Evolutionary conservation across 805 yeast species (phyloP), one percentile per base, ranked within the genome.

Genomic region (Metschnikowia cubensis): DNA sequence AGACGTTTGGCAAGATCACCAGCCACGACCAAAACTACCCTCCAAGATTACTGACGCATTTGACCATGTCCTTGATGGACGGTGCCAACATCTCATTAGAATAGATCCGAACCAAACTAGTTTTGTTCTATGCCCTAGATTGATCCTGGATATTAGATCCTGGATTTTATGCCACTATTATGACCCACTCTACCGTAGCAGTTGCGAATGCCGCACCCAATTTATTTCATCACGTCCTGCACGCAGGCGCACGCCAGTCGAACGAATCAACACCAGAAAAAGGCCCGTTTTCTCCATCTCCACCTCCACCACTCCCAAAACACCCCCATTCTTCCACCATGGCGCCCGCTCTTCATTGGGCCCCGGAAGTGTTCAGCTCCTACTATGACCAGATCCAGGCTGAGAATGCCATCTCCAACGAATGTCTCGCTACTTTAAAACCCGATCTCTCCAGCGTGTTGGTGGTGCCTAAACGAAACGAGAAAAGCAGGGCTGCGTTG

Each of bases 361-460:
- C 54, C 21, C 41, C 35, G 17, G 56, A 49, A 22, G 50, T 49
- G 34, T 58, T 58, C 35, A 37, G 47, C 45, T 51, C 45, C 25
- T 48, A 50, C 51, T 55, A 58, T 49, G 54, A 53, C 42, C 52
- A 56, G 42, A 53, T 58, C 20, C 50, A 49, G 37, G 35, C 36
- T 29, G 42, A 40, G 31, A 31, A 39, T 15, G 17, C 48, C n/a
- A 48, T 53, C 25, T 43, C 52, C 10, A 37, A 47, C 13, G 42
- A 41, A 22, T 29, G 44, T 8, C 37, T 48, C 36, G 38, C 47
- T 11, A 56, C 53, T 3, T 51, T 70, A 44, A 25, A 47, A 22
- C 64, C 57, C 3, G 80, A 75, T 50, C 56, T 75, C 37, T 53
- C 53, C 33, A 56, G 51, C 36, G 58, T 72, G 37, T 59, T 74